Base-by-base conservation (phyloP, 805 yeast species). In the Dipodascus geniculatus region DNA sequence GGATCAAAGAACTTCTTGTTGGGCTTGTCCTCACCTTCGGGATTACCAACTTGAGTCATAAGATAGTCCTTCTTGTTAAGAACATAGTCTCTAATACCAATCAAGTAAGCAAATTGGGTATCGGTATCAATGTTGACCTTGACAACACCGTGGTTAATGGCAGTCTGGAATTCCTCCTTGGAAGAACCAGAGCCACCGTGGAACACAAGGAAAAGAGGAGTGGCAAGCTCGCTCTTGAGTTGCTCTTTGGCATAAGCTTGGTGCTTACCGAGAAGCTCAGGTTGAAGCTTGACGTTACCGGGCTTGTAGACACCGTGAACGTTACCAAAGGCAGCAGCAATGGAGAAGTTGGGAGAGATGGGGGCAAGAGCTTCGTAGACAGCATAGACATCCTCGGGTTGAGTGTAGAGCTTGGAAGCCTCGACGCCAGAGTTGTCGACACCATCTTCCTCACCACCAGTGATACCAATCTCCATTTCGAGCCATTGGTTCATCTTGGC, bases 391-490 rank as follows among this genome's bases (percentile, higher is more conserved):
- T 96, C 91, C 77, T 87, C 96, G 66, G 99, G 88, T 65, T 83
- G 81, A 65, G 99, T 93, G 86, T 91, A 93, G 67, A 93, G 78
- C 60, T 85, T 72, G 60, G 86, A 89, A 76, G 85, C 85, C 70
- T 81, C 81, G 62, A 87, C 96, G 72, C 82, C 79, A 75, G 91
- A 95, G 82, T 93, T 93, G 85, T 93, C 93, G 68, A 93, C 99
- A 83, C 99, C 99, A 71, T 93, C 99, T 78, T 93, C 99, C 80
- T 93, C 99, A 84, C 99, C 99, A 78, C 99, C 99, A 72, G 99
- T 93, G 83, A 93, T 93, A 83, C 99, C 99, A 71, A 93, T 93
- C 81, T 93, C 99, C 99, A 93, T 93, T 82, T 93, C 99, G 71
- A 93, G 82, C 93, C 93, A 93, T 79, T 91, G 98, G 77, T 81